Evolutionary conservation across 495 filamentous ascomycete genomes (phyloP).

Genomic region (Cercophora samala): DNA sequence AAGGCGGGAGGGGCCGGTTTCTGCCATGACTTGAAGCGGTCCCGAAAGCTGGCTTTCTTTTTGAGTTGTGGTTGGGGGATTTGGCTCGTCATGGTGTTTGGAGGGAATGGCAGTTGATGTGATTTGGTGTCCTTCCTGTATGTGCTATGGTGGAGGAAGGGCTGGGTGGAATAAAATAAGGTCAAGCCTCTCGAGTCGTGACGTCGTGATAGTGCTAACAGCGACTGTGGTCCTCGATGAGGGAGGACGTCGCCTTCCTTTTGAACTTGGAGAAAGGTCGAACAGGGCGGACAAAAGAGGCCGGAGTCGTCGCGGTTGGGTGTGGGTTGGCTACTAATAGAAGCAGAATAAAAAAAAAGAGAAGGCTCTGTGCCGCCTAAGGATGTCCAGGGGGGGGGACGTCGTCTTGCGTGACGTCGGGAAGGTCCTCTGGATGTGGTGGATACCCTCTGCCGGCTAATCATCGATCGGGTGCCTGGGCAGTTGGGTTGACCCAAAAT

Average conservation of each 20-base stretch:
- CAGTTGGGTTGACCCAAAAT: neutral
- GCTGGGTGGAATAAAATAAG: neutral
- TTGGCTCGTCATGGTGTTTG: slow-evolving; percentile 16
- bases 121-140: too few relatives aligned
- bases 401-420: slow-evolving; percentile 4
- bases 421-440: neutral
- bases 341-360: slow-evolving; percentile 4
- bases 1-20: slow-evolving; percentile 9
- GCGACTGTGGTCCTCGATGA: neutral
- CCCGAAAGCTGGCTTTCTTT: slow-evolving; percentile 28
- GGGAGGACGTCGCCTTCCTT: slow-evolving; percentile 6
- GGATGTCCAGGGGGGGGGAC: neutral
- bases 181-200: neutral
- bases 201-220: slow-evolving; percentile 6
- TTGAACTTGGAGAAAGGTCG: slow-evolving; percentile 13
- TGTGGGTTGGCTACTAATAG: slow-evolving; percentile 19
- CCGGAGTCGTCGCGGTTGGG: slow-evolving; percentile 15
- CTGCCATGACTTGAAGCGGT: slow-evolving; percentile 26
- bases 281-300: slow-evolving; percentile 15
- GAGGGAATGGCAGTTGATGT: neutral
- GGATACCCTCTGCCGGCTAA: neutral
- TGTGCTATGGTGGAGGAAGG: too few relatives aligned
- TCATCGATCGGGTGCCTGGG: neutral
- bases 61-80: slow-evolving; percentile 23
- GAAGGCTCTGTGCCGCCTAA: slow-evolving; percentile 14